A percentile compares a stretch with the other conserved stretches of the same genome.
Evolutionary conservation across 2,329 filamentous ascomycete genomes (phyloP).

Genomic region (Aurifilum marmelostoma): DNA sequence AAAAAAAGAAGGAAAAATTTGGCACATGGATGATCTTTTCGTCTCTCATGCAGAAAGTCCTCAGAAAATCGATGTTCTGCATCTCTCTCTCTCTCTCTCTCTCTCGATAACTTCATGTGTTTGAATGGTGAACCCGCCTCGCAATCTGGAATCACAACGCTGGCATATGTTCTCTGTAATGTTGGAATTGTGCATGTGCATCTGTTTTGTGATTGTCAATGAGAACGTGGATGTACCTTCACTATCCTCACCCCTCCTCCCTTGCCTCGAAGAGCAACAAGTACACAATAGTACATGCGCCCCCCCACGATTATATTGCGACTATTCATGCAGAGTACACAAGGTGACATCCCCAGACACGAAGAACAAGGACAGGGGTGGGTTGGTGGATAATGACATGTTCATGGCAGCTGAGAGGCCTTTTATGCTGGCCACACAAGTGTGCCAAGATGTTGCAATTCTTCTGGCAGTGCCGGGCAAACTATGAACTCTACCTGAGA

Average conservation of each 20-base stretch:
- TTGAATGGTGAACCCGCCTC: background rate
- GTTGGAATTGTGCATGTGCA: too few species aligned
- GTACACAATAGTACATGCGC: too few species aligned
- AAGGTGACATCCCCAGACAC: background rate
- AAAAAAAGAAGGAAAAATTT: too few species aligned
- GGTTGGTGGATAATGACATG: background rate
- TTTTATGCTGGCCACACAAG: background rate
- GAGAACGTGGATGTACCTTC: background rate
- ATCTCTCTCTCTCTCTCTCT: too few species aligned
- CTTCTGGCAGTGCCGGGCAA: background rate
- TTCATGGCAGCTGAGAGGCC: background rate
- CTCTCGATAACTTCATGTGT: background rate
- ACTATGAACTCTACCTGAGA: background rate
- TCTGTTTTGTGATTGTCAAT: too few species aligned
- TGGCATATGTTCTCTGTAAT: background rate
- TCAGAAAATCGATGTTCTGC: too few species aligned
- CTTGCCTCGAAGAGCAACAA: background rate
- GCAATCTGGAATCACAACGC: background rate
- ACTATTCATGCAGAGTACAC: background rate
- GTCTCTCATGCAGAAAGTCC: too few species aligned
- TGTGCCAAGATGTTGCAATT: conserved; percentile 2
- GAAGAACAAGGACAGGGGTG: background rate
- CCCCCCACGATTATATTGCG: background rate
- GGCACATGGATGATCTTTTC: too few species aligned
- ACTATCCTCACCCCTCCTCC: background rate